phyloP scores from a whole-genome alignment of 140 eudicot genomes.

The Bidens hawaiensis region DNA sequence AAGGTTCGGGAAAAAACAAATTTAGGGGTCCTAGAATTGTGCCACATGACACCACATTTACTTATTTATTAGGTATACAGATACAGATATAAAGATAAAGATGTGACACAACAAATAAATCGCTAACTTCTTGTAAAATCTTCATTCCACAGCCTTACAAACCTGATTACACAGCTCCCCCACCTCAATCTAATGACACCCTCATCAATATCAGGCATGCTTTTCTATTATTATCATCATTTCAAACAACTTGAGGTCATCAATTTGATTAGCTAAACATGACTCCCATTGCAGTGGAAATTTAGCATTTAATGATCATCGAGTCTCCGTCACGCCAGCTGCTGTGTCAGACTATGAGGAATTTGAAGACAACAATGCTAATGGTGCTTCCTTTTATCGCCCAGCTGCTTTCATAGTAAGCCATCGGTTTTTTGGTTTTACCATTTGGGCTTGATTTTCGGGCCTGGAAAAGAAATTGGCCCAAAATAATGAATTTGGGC shows the following conservation, averaged over 20 bases:
- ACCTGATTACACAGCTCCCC: slow-evolving; percentile 77
- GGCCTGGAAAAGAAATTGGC: too few species aligned
- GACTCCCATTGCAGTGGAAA: slow-evolving; percentile 34
- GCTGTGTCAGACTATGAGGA: slow-evolving; percentile 69
- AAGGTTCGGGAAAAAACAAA: too few species aligned
- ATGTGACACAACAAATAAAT: not conserved
- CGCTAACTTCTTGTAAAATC: not conserved
- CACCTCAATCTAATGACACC: slow-evolving; percentile 48
- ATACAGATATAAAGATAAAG: too few species aligned
- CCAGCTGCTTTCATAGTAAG: slow-evolving; percentile 78
- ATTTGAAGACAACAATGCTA: slow-evolving; percentile 58
- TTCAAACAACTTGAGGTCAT: not conserved
- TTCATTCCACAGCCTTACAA: slow-evolving; percentile 44
- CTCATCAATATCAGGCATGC: slow-evolving; percentile 70
- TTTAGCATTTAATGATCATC: too few species aligned
- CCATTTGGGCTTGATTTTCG: too few species aligned
- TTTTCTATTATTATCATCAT: not conserved
- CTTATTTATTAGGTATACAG: too few species aligned
- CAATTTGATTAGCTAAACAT: not conserved
- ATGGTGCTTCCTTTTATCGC: slow-evolving; percentile 77
- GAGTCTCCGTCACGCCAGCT: too few species aligned
- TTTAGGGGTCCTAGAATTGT: too few species aligned
- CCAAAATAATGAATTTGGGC: too few species aligned
- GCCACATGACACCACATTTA: too few species aligned
- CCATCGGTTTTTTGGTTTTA: not conserved